Conservation (phyloP, 2,329 filamentous ascomycete species). For the Trichoderma koningiopsis region DNA sequence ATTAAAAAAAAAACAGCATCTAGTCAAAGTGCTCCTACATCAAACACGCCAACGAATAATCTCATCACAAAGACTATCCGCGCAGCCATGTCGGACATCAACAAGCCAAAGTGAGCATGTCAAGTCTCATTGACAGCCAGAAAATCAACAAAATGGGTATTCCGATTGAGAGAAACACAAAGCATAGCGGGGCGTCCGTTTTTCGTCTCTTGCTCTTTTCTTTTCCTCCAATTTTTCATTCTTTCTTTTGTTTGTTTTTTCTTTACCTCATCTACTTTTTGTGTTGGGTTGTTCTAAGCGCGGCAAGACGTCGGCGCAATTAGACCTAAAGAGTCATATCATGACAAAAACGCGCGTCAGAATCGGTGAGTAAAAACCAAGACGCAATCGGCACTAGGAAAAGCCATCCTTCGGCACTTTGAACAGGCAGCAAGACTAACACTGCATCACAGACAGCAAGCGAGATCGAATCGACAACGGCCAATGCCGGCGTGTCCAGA, state of each 20-base stretch:
- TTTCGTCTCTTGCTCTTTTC: not conserved
- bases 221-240: not conserved
- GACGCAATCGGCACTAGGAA: not conserved
- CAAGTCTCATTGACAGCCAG: not conserved
- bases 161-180: not conserved
- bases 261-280: not conserved
- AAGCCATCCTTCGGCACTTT: not conserved
- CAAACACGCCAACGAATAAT: conserved; percentile 33
- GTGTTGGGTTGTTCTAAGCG: not conserved
- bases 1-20: not conserved
- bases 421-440: not conserved
- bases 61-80: conserved; percentile 39
- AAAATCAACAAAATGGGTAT: not conserved
- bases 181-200: not conserved
- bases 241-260: not conserved
- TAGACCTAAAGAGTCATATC: not conserved
- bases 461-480: not conserved
- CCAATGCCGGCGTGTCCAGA: not conserved
- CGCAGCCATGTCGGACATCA: conserved; percentile 34
- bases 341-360: not conserved
- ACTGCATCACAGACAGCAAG: not conserved
- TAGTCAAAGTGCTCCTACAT: not conserved
- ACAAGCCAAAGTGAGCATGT: conserved; percentile 24
- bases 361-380: not conserved
- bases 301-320: not conserved